Evolutionary conservation across 2,329 filamentous ascomycete species (phyloP).

Genomic region (Arthroderma sp.): DNA sequence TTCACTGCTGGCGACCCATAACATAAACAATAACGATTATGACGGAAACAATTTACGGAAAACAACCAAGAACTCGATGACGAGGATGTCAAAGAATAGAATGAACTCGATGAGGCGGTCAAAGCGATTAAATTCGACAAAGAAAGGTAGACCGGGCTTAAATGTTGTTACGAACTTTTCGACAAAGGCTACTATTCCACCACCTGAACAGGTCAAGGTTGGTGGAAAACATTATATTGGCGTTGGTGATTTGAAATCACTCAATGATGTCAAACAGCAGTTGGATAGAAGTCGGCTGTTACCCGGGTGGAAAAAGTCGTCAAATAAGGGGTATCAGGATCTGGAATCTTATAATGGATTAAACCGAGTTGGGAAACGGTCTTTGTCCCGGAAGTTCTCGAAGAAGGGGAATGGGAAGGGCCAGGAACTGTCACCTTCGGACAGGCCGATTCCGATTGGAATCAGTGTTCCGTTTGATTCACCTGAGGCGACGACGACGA

Average conservation of each 20-base stretch:
- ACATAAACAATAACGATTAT: slow-evolving; percentile 1
- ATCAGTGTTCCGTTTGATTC: slow-evolving; percentile 25
- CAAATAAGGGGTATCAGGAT: slow-evolving; percentile 12
- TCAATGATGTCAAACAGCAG: slow-evolving; percentile 10
- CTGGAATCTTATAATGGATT: slow-evolving; percentile 4
- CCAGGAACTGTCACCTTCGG: slow-evolving; percentile 31
- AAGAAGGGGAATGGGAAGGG: slow-evolving; percentile 10
- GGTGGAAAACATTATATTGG: background rate
- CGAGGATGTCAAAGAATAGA: background rate
- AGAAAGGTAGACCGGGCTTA: slow-evolving; percentile 24
- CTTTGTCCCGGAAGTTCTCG: slow-evolving; percentile 3
- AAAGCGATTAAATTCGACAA: slow-evolving; percentile 14
- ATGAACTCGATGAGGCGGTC: slow-evolving; percentile 7
- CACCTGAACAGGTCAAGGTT: slow-evolving; percentile 5
- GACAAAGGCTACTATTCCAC: slow-evolving; percentile 1
- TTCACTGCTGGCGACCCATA: slow-evolving; percentile 4
- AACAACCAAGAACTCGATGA: slow-evolving; percentile 2
- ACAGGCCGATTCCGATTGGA: slow-evolving; percentile 34
- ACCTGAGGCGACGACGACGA: slow-evolving; percentile 9
- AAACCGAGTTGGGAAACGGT: slow-evolving; percentile 2
- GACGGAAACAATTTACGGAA: background rate
- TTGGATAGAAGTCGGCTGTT: background rate
- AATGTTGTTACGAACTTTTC: slow-evolving; percentile 33
- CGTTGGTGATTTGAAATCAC: background rate
- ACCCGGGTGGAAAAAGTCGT: slow-evolving; percentile 12